Base-by-base conservation (phyloP, 441 rosid species). In the Capsella rubella region DNA sequence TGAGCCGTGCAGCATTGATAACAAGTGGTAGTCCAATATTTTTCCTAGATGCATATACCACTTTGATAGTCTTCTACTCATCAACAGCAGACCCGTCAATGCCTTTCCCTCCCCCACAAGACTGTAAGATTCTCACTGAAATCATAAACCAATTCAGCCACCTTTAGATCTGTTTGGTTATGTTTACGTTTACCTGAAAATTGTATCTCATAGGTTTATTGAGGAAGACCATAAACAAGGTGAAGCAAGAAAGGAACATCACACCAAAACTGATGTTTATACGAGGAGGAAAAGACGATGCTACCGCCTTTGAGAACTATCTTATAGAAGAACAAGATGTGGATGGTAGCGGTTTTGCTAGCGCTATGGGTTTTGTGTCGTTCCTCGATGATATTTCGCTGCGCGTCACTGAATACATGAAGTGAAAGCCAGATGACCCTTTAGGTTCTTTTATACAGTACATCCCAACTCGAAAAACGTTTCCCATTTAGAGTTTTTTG, bases 21-120 rank as follows among this genome's bases (percentile, higher is more conserved):
- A 91, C 99, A 62, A 93, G 99, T 45, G 95, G 95, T 28, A 95
- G 99, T 82, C 98, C 99, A 5, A 93, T 92, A 78, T 95, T 89
- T 79, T 90, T 93, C 90, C 91, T 95, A 1, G 97, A 95, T 68
- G 99, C 97, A 51, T 95, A 88, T 78, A 90, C 98, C 5, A 90
- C 88, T 42, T 77, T 95, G 65, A 89, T 91, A 8, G 98, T 93
- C 58, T 93, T 90, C 76, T 93, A 95, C 83, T 91, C 95, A 59
- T 95, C 98, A 37, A 87, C 93, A 14, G 93, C 92, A 31, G 97
- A 93, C 76, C 92, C 92, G 12, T 46, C 90, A 13, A 83, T 95
- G 64, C 95, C 99, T 60, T 95, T 88, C 70, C 98, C 98, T 76
- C 98, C 96, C 6, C 98, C 99, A 1, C 95, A 93, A 28, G 91